Evolutionary conservation across 768 basidiomycete species (phyloP).

Genomic region (Astraeus odoratus): DNA sequence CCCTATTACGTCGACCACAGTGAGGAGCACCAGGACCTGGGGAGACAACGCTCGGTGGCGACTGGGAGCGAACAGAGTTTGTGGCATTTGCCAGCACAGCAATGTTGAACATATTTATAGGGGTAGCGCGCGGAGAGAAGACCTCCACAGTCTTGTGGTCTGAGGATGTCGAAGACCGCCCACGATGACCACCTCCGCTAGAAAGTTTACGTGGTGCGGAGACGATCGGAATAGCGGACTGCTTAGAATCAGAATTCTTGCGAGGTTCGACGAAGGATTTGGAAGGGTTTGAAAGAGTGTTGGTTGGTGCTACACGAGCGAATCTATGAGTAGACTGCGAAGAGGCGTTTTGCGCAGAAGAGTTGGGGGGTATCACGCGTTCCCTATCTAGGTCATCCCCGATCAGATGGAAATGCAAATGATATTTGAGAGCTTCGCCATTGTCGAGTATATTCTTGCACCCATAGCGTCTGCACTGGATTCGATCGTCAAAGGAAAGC

Average conservation of each 20-base stretch:
- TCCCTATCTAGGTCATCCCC: slow-evolving; percentile 27
- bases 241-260: not conserved
- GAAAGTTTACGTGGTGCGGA: slow-evolving; percentile 12
- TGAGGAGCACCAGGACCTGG: not conserved
- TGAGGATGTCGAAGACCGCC: not conserved
- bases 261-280: slow-evolving; percentile 6
- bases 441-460: slow-evolving; percentile 38
- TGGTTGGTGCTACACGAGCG: not conserved
- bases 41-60: not conserved
- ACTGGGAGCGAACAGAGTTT: slow-evolving; percentile 1
- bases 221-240: not conserved
- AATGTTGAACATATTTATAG: slow-evolving; percentile 1
- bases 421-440: slow-evolving; percentile 41
- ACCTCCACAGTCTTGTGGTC: not conserved
- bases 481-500: slow-evolving; percentile 22
- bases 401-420: slow-evolving; percentile 52
- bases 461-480: slow-evolving; percentile 39
- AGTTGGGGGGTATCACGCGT: too few relatives aligned
- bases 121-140: slow-evolving; percentile 8
- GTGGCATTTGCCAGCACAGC: slow-evolving; percentile 8
- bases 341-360: not conserved
- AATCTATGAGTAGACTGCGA: not conserved
- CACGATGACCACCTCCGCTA: slow-evolving; percentile 3
- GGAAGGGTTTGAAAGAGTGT: slow-evolving; percentile 13
- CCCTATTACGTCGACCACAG: slow-evolving; percentile 3